These are phyloP conservation scores for Cordyceps sp. DNA, from an alignment of 2,329 filamentous ascomycete species.

Conservation along the genomic window DNA sequence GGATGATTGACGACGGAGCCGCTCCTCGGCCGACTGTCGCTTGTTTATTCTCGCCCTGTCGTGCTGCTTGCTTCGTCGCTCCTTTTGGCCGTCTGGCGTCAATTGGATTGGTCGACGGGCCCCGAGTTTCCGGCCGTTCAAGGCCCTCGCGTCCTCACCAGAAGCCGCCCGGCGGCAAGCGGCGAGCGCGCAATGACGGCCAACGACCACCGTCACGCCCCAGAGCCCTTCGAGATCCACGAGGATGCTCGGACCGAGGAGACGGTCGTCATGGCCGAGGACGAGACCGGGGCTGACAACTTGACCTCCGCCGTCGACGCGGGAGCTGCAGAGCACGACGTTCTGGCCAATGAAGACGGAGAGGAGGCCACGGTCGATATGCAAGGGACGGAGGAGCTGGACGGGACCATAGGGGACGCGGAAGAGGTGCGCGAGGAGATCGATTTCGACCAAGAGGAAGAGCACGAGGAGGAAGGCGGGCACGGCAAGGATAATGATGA, in stretches of 20 bases:
- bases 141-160: background rate
- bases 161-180: too few relatives aligned
- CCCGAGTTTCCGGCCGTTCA: too few relatives aligned
- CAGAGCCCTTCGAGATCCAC: constrained; percentile 29
- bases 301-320: constrained; percentile 4
- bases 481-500: constrained; percentile 12
- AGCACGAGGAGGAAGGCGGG: constrained; percentile 9
- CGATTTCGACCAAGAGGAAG: constrained; percentile 13
- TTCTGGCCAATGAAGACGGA: background rate
- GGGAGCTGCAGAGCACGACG: constrained; percentile 7
- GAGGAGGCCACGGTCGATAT: background rate
- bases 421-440: too few relatives aligned
- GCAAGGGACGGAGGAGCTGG: too few relatives aligned
- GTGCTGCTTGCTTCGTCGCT: too few relatives aligned
- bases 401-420: too few relatives aligned
- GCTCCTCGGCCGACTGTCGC: too few relatives aligned
- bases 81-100: too few relatives aligned
- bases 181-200: too few relatives aligned
- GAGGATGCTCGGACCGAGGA: constrained; percentile 33
- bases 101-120: too few relatives aligned
- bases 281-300: constrained; percentile 10
- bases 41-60: too few relatives aligned
- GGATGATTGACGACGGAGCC: too few relatives aligned
- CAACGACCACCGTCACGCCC: constrained; percentile 3
- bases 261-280: constrained; percentile 31